A percentile compares a stretch with the other conserved stretches of the same genome.
phyloP scores from a whole-genome alignment of 305 asterid genomes.

The Solanum hybrid region DNA sequence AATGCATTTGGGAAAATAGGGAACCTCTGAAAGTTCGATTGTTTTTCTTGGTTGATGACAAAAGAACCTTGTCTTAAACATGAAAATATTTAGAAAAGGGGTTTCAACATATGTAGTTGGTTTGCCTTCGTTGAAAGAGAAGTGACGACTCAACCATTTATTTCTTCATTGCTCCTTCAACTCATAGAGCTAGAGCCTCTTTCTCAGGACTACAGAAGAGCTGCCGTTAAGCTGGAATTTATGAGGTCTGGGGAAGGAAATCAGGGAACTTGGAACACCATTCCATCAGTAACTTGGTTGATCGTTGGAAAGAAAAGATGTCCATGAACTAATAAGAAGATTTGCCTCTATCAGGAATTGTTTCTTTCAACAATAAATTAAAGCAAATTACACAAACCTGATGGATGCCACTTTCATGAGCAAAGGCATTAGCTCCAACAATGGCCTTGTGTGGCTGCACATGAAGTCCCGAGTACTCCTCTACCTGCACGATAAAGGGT shows the following conservation, averaged over 20 bases:
- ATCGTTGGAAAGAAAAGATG: background rate
- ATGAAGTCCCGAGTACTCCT: constrained; percentile 84
- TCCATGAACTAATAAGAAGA: background rate
- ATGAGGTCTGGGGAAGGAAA: background rate
- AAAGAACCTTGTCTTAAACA: background rate
- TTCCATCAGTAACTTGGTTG: background rate
- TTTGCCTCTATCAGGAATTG: background rate
- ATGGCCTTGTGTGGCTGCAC: constrained; percentile 97
- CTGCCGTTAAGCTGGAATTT: background rate
- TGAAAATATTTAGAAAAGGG: background rate
- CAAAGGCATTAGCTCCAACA: constrained; percentile 98
- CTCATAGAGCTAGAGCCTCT: background rate
- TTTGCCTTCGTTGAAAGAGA: background rate
- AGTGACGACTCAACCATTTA: background rate
- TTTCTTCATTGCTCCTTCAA: background rate
- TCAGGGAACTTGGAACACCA: background rate
- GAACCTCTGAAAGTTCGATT: background rate
- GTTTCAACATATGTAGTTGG: background rate
- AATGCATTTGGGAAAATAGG: background rate
- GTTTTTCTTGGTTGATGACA: background rate
- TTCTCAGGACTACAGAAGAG: background rate
- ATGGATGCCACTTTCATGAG: constrained; percentile 99
- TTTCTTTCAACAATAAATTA: background rate
- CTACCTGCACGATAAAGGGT: constrained; percentile 48
- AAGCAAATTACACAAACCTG: constrained; percentile 48